Conservation (phyloP, 225 moss, liverwort and hornwort species). For the Lunularia cruciata region DNA sequence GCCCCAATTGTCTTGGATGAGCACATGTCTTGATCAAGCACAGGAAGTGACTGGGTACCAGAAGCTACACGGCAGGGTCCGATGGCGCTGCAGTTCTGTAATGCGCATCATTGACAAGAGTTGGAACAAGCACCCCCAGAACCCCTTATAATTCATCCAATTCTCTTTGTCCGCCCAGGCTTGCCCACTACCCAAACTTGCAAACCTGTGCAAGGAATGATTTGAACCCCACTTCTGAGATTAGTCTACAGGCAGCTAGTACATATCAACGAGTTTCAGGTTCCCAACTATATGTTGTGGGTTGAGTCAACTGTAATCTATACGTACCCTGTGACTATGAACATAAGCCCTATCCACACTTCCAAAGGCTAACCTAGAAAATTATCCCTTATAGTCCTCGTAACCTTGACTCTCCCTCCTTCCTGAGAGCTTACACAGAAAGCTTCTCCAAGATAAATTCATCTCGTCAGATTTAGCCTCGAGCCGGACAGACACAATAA, state of each 20-base stretch:
- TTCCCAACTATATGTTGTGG: neutral
- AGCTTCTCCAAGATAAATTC: neutral
- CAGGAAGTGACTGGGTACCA: too few relatives aligned
- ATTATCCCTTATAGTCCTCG: too few relatives aligned
- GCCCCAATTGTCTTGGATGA: too few relatives aligned
- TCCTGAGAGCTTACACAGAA: neutral
- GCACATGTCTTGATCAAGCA: too few relatives aligned
- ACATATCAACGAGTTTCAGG: neutral
- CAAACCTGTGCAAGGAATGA: neutral
- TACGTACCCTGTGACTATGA: too few relatives aligned
- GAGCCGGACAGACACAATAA: neutral
- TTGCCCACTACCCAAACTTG: neutral
- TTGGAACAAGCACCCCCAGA: too few relatives aligned
- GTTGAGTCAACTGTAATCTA: neutral
- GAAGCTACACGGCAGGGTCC: too few relatives aligned
- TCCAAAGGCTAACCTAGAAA: neutral
- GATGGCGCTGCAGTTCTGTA: too few relatives aligned
- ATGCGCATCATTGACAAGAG: too few relatives aligned
- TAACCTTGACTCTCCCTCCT: neutral
- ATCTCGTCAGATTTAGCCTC: constrained; percentile 6
- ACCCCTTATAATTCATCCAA: too few relatives aligned
- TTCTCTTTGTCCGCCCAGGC: neutral
- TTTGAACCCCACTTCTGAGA: neutral
- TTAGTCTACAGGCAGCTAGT: neutral
- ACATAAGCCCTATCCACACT: neutral